These are phyloP conservation scores for Candida wancherniae DNA, from an alignment of 805 yeast genomes.

Conservation along the genomic window DNA sequence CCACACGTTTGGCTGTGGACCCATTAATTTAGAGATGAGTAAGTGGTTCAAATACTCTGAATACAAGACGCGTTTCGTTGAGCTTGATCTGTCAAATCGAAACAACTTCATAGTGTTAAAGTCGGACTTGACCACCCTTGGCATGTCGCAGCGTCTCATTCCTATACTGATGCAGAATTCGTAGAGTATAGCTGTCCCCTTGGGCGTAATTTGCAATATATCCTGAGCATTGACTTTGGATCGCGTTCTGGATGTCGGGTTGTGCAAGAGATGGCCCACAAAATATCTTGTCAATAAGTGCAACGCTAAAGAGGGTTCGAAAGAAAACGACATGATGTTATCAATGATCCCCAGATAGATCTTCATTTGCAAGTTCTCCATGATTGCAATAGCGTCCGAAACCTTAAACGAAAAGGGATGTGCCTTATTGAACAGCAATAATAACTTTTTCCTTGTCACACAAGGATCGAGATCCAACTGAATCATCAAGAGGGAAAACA, in stretches of 20 bases:
- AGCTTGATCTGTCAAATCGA: constrained; percentile 53
- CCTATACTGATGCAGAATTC: constrained; percentile 58
- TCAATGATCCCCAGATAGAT: constrained; percentile 46
- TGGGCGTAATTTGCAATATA: constrained; percentile 80
- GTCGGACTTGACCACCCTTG: constrained; percentile 47
- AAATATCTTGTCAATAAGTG: constrained; percentile 48
- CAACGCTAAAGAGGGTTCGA: constrained; percentile 44
- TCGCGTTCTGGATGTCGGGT: constrained; percentile 71
- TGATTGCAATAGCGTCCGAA: constrained; percentile 45
- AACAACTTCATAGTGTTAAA: constrained; percentile 73
- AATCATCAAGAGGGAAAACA: constrained; percentile 48
- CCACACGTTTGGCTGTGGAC: constrained; percentile 69
- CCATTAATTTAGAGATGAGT: constrained; percentile 60
- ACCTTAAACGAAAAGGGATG: constrained; percentile 52
- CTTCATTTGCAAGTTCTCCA: constrained; percentile 47
- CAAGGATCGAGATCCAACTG: constrained; percentile 29
- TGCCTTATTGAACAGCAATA: constrained; percentile 22
- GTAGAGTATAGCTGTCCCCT: constrained; percentile 72
- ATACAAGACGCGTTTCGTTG: constrained; percentile 53
- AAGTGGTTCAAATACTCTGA: constrained; percentile 63
- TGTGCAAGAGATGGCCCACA: constrained; percentile 62
- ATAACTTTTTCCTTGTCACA: constrained; percentile 17
- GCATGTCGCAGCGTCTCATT: constrained; percentile 32
- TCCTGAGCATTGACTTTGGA: constrained; percentile 35
- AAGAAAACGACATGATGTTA: constrained; percentile 50